These are phyloP conservation scores for Chlorophyllum brunneum DNA, from an alignment of 768 basidiomycete genomes.

Conservation along the genomic window DNA sequence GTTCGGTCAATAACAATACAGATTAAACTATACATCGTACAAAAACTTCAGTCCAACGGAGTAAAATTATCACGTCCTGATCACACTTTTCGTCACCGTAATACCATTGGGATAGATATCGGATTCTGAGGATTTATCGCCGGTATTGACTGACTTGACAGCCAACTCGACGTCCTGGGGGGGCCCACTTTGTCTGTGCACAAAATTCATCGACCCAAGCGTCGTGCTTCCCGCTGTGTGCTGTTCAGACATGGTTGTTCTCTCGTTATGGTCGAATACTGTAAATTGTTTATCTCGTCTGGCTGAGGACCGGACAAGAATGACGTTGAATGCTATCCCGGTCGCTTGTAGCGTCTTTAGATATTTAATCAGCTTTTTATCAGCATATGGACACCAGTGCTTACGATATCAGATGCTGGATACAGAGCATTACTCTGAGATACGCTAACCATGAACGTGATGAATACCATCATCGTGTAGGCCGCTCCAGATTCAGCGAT, in stretches of 20 bases:
- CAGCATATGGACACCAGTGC: not conserved
- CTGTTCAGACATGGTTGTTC: not conserved
- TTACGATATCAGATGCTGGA: constrained; percentile 8
- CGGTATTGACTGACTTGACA: not conserved
- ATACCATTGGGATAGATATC: constrained; percentile 2
- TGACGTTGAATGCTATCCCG: constrained; percentile 11
- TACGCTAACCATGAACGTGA: constrained; percentile 3
- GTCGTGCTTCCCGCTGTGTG: not conserved
- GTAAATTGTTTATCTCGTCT: constrained; percentile 11
- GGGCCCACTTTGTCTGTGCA: not conserved
- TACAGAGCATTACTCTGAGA: constrained; percentile 6
- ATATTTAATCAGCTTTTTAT: not conserved
- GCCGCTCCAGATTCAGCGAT: constrained; percentile 8
- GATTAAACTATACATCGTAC: too few species aligned
- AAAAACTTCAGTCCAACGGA: too few species aligned
- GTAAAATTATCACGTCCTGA: too few species aligned
- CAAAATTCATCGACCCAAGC: not conserved
- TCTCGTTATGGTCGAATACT: not conserved
- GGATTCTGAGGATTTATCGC: not conserved
- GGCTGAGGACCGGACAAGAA: constrained; percentile 7
- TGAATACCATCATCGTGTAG: constrained; percentile 4
- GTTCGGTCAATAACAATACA: too few species aligned
- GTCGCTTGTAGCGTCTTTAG: constrained; percentile 5
- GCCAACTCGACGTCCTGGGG: not conserved
- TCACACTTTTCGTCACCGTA: not conserved